Evolutionary conservation across 1,139 yeast genomes (phyloP), one percentile per base, ranked within the genome.

Genomic region (Diutina siamensis): DNA sequence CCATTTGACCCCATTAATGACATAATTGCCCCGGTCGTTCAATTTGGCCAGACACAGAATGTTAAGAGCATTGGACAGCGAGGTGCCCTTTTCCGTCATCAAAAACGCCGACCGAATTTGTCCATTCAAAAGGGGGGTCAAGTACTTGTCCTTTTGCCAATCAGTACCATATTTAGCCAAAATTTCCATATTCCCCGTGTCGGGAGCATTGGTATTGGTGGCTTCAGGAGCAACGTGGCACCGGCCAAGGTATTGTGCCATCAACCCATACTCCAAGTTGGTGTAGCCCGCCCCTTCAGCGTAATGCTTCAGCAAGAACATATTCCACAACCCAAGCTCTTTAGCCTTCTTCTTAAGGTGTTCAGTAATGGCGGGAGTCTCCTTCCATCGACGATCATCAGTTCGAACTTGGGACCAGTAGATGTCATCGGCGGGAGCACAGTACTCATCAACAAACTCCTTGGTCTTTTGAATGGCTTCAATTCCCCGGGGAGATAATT

Each of bases 181-280:
- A 20, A 81, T 67, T 57, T 80, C 87, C 83, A 80, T 80, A 56
- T 81, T 80, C 7, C 87, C 87, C n/a, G 86, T 80, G 54, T 80
- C 87, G 15, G 87, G 87, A 7, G 86, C 86, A 47, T 61, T 63
- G 25, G 80, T 75, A 57, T 80, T 80, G 51, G 82, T 77, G 25
- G 77, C 82, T 56, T 77, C 83, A 2, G 85, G 80, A 1, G 78
- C 84, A 46, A 70, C 58, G 47, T 65, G 63, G 1, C 78, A 68
- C 47, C 78, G 66, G 20, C 87, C 87, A 59, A 80, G 67, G 54
- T 78, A 78, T 55, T 76, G 78, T 1, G 84, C 83, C 86, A 80
- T 79, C 48, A 80, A 62, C 0, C 83, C 86, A 56, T 80, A 80
- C 56, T 80, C 87, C 55, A 80, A 63, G 57, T 80, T 80, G 47